A percentile compares a stretch with the other conserved stretches of the same genome.
phyloP scores from a whole-genome alignment of 2,329 filamentous ascomycete genomes.

The Apiospora sp. region DNA sequence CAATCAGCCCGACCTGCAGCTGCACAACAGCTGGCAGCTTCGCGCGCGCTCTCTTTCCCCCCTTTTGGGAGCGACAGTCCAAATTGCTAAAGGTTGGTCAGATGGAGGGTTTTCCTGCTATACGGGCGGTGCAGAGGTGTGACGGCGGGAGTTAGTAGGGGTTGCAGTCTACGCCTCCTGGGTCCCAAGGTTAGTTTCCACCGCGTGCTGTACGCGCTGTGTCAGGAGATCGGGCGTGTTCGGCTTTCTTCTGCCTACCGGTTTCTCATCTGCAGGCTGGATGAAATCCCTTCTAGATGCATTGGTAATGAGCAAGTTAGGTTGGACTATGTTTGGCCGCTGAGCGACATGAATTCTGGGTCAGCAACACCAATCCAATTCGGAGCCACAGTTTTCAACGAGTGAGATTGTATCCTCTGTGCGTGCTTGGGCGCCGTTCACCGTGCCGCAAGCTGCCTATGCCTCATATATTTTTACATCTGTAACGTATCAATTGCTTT shows the following conservation, averaged over 20 bases:
- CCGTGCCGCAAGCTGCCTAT: not conserved
- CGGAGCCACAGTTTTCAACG: not conserved
- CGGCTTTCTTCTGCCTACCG: not conserved
- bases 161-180: not conserved
- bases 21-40: not conserved
- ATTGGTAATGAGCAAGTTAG: not conserved
- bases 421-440: not conserved
- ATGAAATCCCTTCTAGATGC: not conserved
- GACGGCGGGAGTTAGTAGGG: not conserved
- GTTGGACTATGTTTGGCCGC: not conserved
- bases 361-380: not conserved
- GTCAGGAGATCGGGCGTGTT: not conserved
- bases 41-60: not conserved
- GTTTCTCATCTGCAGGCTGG: constrained; percentile 1
- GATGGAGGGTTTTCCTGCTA: not conserved
- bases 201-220: not conserved
- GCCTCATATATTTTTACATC: not conserved
- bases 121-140: not conserved
- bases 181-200: not conserved
- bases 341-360: not conserved
- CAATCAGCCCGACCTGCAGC: not conserved
- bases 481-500: not conserved
- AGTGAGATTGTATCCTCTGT: not conserved
- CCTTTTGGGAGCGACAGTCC: not conserved
- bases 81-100: not conserved